Evolutionary conservation across 2,329 filamentous ascomycete species (phyloP), one percentile per base, ranked within the genome.

Genomic region (Xylariomycetidae sp.): DNA sequence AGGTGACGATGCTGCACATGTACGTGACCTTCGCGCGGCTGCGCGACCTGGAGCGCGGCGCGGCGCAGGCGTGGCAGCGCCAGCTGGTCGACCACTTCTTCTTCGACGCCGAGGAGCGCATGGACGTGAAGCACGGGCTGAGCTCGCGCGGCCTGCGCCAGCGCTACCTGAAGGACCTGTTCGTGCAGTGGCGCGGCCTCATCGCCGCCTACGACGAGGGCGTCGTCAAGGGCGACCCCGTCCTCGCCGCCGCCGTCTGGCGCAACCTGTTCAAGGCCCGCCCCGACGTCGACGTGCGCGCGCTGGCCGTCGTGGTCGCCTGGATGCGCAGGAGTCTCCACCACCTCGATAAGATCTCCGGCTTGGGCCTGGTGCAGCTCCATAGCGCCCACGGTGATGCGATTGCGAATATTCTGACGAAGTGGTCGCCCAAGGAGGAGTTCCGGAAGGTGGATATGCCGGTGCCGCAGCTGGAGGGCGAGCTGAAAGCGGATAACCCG

Each of bases 41-140:
- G 49, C 84, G 92, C 44, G 81, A 80, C 59, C 76, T 95, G 48
- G 80, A 85, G 15, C 66, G 70, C 34, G 74, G 81, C 15, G 70
- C 75, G 46, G 79, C 84, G 47, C 72, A 76, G 40, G 74, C 77
- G 37, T 95, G 88, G 79, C 86, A 93, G 59, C 84, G 88, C 53
- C 85, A 95, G 64, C 72, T 98, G 43, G 77, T 92, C 29, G 89
- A 98, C 64, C 88, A 96, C 61, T 95, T 93, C 70, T 96, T 90
- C 69, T 86, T 85, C 66, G 81, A 85, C 51, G 85, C 84, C 51
- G 86, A 94, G 65, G 80, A 84, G 58, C 76, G 79, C 53, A 90
- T 94, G 76, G 83, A 85, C 41, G 68, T 84, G 42, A 76, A 81
- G 56, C 90, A 95, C 68, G 81, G 81, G 46, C 71, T 82, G 60